Conservation (phyloP, 2,329 filamentous ascomycete species). For the Ophiostoma pallidulum region DNA sequence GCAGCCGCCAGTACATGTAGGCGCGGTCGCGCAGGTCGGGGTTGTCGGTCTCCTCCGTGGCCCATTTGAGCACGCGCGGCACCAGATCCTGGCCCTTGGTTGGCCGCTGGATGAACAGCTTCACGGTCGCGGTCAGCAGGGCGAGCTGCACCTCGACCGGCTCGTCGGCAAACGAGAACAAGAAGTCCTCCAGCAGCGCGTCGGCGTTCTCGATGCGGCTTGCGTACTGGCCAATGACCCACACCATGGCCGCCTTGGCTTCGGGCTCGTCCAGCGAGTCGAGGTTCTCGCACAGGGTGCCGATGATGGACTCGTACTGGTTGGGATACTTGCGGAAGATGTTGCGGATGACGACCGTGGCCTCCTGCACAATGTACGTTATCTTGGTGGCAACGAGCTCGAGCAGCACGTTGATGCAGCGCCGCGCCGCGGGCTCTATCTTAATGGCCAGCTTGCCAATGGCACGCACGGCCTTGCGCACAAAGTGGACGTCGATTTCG, state of each 20-base stretch:
- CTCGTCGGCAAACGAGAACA: conserved; percentile 90
- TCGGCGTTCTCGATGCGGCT: conserved; percentile 97
- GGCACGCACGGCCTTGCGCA: conserved; percentile 91
- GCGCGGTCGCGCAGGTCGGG: conserved; percentile 90
- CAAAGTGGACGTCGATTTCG: conserved; percentile 97
- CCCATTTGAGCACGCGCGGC: conserved; percentile 94
- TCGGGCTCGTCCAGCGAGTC: conserved; percentile 96
- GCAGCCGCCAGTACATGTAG: conserved; percentile 98
- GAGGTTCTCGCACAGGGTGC: conserved; percentile 87
- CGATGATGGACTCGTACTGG: conserved; percentile 96
- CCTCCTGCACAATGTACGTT: conserved; percentile 97
- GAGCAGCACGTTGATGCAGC: conserved; percentile 86
- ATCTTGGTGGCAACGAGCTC: conserved; percentile 96
- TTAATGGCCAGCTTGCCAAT: conserved; percentile 98
- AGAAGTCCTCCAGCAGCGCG: conserved; percentile 83
- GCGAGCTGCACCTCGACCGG: conserved; percentile 92
- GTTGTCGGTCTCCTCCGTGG: conserved; percentile 98
- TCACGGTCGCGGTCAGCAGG: conserved; percentile 89
- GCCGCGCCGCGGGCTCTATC: conserved; percentile 83
- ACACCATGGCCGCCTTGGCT: conserved; percentile 97
- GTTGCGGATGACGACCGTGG: conserved; percentile 95
- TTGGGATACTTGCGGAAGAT: conserved; percentile 99
- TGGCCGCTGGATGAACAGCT: conserved; percentile 92
- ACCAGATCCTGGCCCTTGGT: conserved; percentile 91
- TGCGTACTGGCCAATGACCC: conserved; percentile 98